These are phyloP conservation scores for Paramecium caudatum DNA, from an alignment of 73 alveolate genomes.

Conservation along the genomic window DNA sequence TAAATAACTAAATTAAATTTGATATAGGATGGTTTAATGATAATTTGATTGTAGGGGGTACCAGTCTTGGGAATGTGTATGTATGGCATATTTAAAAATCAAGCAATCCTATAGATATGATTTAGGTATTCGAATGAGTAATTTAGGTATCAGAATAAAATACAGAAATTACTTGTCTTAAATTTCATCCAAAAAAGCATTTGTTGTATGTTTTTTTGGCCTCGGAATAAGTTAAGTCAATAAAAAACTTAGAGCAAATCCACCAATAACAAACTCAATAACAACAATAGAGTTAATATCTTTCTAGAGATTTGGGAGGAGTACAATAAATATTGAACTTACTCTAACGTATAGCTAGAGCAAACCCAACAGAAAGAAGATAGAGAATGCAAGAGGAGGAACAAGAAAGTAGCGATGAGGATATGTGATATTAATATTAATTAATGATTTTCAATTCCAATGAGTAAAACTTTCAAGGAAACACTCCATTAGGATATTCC, in stretches of 20 bases:
- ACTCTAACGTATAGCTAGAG: background rate
- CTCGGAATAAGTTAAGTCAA: too few relatives aligned
- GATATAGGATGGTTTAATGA: background rate
- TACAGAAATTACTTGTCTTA: background rate
- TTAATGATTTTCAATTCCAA: background rate
- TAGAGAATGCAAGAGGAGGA: background rate
- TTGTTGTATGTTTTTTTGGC: background rate
- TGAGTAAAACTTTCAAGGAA: slow-evolving; percentile 47
- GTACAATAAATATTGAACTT: background rate
- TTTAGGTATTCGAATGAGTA: background rate
- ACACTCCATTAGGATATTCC: slow-evolving; percentile 45
- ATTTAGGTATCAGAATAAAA: background rate
- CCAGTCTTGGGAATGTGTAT: background rate
- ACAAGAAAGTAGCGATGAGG: slow-evolving; percentile 45
- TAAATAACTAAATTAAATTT: background rate
- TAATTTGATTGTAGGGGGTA: slow-evolving; percentile 25
- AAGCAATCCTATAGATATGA: background rate
- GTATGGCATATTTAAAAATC: slow-evolving; percentile 24
- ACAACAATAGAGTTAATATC: background rate
- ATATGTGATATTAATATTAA: background rate
- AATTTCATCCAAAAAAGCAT: slow-evolving; percentile 18
- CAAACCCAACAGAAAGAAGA: background rate
- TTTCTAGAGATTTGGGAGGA: background rate
- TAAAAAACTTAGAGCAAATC: background rate
- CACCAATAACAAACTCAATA: background rate